These are phyloP conservation scores for Yarrowia keelungensis DNA, from an alignment of 805 yeast genomes.

Conservation along the genomic window DNA sequence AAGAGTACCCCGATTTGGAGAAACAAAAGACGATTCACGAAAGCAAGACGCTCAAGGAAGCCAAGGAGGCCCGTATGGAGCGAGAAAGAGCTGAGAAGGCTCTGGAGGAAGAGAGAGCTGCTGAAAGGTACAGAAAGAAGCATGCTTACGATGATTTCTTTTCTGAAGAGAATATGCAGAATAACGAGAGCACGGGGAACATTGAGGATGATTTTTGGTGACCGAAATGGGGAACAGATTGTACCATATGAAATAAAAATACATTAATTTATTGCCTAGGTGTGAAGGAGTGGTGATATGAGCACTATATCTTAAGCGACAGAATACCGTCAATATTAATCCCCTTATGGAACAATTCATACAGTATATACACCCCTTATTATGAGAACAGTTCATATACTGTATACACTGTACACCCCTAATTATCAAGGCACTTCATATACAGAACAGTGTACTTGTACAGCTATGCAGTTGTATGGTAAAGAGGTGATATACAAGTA, in stretches of 20 bases:
- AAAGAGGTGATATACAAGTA: too few relatives aligned
- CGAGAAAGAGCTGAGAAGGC: constrained; percentile 54
- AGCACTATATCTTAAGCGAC: too few relatives aligned
- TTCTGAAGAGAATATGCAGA: constrained; percentile 56
- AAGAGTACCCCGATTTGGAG: constrained; percentile 58
- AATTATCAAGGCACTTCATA: too few relatives aligned
- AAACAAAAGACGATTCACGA: constrained; percentile 54
- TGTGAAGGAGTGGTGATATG: too few relatives aligned
- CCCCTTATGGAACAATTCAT: too few relatives aligned
- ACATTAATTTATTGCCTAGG: constrained; percentile 7
- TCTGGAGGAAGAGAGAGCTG: constrained; percentile 45
- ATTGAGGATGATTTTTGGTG: constrained; percentile 54
- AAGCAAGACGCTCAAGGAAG: constrained; percentile 47
- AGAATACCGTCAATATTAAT: too few relatives aligned
- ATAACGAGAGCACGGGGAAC: constrained; percentile 55
- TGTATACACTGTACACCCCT: too few relatives aligned
- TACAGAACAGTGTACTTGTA: too few relatives aligned
- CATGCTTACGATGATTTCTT: constrained; percentile 59
- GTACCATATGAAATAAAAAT: constrained; percentile 16
- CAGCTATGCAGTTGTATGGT: too few relatives aligned
- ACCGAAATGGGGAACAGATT: not conserved
- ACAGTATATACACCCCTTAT: too few relatives aligned
- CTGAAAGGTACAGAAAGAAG: constrained; percentile 48
- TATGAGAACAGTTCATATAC: too few relatives aligned
- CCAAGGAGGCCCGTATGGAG: constrained; percentile 48